A percentile compares a stretch with the other conserved stretches of the same genome.
Evolutionary conservation across 176 grass and related monocot genomes (phyloP).

Genomic region (Urochloa ruziziensis): DNA sequence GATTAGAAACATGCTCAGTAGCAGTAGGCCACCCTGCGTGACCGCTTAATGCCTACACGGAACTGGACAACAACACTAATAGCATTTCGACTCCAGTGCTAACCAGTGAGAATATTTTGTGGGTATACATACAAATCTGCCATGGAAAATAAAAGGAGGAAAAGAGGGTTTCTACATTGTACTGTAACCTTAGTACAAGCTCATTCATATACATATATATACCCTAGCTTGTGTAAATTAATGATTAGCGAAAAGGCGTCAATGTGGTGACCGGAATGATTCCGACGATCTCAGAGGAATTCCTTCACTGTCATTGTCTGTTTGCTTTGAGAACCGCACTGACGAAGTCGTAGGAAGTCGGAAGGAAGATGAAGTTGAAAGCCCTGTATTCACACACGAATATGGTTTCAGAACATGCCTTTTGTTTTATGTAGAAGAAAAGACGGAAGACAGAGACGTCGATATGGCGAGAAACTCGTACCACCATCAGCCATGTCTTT

Average conservation of each 20-base stretch:
- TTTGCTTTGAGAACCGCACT: conserved; percentile 40
- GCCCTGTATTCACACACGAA: background rate
- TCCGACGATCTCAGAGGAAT: conserved; percentile 62
- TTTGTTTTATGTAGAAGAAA: no score
- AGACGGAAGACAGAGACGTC: background rate
- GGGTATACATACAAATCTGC: background rate
- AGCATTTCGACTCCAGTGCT: background rate
- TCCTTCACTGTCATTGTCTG: conserved; percentile 49
- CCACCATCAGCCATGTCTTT: conserved; percentile 71
- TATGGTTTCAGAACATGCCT: background rate
- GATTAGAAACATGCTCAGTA: background rate
- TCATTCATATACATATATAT: background rate
- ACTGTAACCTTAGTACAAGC: background rate
- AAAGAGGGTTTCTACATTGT: background rate
- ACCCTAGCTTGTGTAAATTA: background rate
- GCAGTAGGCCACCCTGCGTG: background rate
- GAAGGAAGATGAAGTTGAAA: conserved; percentile 36
- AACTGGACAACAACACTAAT: background rate
- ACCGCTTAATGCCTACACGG: background rate
- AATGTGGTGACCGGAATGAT: conserved; percentile 44
- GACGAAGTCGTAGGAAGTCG: conserved; percentile 41
- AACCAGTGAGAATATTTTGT: background rate
- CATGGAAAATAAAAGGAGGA: background rate
- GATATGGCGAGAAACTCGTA: background rate
- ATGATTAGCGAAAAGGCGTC: background rate